These are phyloP conservation scores for Aspergillus clavatus DNA, from an alignment of 2,329 filamentous ascomycete genomes.

Conservation along the genomic window DNA sequence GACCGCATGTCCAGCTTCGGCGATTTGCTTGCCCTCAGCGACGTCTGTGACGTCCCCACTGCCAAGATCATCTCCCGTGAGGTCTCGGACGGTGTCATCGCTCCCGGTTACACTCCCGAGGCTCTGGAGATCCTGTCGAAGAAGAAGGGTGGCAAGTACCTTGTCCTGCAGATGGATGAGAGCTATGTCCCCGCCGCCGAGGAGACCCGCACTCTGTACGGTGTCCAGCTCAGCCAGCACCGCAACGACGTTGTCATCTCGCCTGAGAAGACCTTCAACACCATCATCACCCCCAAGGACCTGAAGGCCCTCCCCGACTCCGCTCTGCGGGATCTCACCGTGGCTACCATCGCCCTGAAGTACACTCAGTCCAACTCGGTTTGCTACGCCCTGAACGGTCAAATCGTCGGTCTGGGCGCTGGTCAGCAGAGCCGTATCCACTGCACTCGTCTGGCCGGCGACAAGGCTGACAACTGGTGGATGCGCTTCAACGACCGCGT, in stretches of 20 bases:
- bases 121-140: slow-evolving; percentile 89
- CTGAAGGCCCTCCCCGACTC: slow-evolving; percentile 66
- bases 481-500: slow-evolving; percentile 93
- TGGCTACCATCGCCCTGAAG: slow-evolving; percentile 95
- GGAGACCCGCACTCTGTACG: slow-evolving; percentile 85
- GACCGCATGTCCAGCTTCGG: slow-evolving; percentile 99
- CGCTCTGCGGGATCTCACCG: slow-evolving; percentile 82
- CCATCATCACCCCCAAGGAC: slow-evolving; percentile 81
- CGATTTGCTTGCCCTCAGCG: slow-evolving; percentile 89
- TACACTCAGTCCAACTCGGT: slow-evolving; percentile 99
- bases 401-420: slow-evolving; percentile 88
- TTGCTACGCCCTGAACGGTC: slow-evolving; percentile 91
- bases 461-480: slow-evolving; percentile 99
- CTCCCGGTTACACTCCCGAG: slow-evolving; percentile 76
- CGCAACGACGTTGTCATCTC: slow-evolving; percentile 88
- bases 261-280: slow-evolving; percentile 74
- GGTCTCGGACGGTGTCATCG: slow-evolving; percentile 95
- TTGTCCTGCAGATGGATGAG: slow-evolving; percentile 90
- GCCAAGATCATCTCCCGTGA: slow-evolving; percentile 97
- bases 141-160: slow-evolving; percentile 98
- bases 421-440: slow-evolving; percentile 98
- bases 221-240: slow-evolving; percentile 80
- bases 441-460: slow-evolving; percentile 93
- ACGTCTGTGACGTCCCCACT: slow-evolving; percentile 84
- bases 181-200: slow-evolving; percentile 69